Conservation (phyloP, 805 yeast genomes). For the Martiniozyma abietophila region DNA sequence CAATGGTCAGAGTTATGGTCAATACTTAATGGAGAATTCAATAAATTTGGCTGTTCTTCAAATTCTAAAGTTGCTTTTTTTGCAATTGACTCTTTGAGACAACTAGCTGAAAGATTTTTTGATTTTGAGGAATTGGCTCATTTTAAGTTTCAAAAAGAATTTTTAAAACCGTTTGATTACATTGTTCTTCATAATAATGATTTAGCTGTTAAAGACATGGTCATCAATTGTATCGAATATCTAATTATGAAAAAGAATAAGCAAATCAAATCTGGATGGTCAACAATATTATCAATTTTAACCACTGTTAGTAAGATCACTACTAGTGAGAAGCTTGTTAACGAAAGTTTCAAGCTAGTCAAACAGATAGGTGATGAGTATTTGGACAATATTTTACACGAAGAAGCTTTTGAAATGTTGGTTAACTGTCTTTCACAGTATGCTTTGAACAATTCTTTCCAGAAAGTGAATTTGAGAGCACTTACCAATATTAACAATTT, state of each 20-base stretch:
- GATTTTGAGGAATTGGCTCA: constrained; percentile 92
- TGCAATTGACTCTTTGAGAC: constrained; percentile 91
- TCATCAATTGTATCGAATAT: constrained; percentile 79
- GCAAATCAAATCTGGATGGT: constrained; percentile 90
- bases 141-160: constrained; percentile 91
- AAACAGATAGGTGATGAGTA: constrained; percentile 53
- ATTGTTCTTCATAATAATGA: constrained; percentile 61
- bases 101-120: constrained; percentile 82
- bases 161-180: constrained; percentile 81
- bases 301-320: constrained; percentile 58
- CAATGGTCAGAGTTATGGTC: constrained; percentile 97
- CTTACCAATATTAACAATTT: constrained; percentile 62
- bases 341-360: constrained; percentile 54
- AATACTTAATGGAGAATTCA: constrained; percentile 84
- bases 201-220: constrained; percentile 74
- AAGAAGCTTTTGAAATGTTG: constrained; percentile 59
- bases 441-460: constrained; percentile 78
- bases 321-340: constrained; percentile 47
- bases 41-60: constrained; percentile 70
- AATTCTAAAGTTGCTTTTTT: constrained; percentile 74
- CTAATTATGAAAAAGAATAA: constrained; percentile 70
- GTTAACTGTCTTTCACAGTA: constrained; percentile 70
- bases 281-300: constrained; percentile 71
- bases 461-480: constrained; percentile 71
- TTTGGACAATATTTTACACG: constrained; percentile 52